phyloP scores from a whole-genome alignment of 768 basidiomycete genomes.

The Lepiota subincarnata region DNA sequence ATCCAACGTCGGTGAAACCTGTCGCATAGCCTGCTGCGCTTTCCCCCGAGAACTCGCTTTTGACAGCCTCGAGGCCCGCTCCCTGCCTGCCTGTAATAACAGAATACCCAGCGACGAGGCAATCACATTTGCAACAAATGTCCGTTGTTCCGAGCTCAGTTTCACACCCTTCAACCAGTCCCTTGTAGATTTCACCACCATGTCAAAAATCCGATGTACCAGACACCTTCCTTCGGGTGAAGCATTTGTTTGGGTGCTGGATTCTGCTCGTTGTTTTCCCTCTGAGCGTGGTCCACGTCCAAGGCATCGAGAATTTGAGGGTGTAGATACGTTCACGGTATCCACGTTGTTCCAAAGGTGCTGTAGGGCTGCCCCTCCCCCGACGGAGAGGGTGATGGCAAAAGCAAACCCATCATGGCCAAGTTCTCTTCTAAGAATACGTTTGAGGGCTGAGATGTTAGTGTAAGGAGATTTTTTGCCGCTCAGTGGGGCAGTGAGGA shows the following conservation, averaged over 20 bases:
- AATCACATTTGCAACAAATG: constrained; percentile 54
- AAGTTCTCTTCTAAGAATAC: constrained; percentile 53
- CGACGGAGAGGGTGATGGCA: constrained; percentile 59
- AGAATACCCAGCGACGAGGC: constrained; percentile 54
- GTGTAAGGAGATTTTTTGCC: constrained; percentile 18
- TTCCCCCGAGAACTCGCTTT: neutral
- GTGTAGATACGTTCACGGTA: neutral
- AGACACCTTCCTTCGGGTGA: neutral
- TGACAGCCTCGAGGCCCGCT: constrained; percentile 26
- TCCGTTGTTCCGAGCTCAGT: constrained; percentile 39
- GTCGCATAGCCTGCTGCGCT: constrained; percentile 7
- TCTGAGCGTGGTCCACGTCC: neutral
- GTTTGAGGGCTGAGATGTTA: constrained; percentile 24
- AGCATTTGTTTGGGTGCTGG: neutral
- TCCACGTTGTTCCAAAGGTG: constrained; percentile 32
- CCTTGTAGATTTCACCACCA: constrained; percentile 12
- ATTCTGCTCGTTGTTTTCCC: neutral
- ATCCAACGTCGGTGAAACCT: constrained; percentile 57
- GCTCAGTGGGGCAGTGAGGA: constrained; percentile 27
- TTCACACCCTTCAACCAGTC: constrained; percentile 16
- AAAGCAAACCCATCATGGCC: constrained; percentile 64
- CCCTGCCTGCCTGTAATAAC: constrained; percentile 51
- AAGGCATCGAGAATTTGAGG: neutral
- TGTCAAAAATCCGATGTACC: neutral
- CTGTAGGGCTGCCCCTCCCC: constrained; percentile 56